Base-by-base conservation (phyloP, 2,329 filamentous ascomycete genomes). In the Drechslerella dactyloides region DNA sequence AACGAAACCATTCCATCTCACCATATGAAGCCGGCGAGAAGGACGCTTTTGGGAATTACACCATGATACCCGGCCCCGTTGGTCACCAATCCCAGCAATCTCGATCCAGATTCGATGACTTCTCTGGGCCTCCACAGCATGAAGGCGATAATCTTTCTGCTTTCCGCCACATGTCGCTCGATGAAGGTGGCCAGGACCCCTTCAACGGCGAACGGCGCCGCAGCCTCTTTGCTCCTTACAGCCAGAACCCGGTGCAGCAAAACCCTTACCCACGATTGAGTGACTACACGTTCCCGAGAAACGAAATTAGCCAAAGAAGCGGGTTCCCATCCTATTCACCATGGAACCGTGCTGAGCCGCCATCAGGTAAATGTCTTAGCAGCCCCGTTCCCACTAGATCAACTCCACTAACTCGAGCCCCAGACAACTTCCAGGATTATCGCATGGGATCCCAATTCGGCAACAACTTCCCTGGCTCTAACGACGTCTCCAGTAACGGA, bases 1-100 rank as follows among this genome's bases (percentile, higher is more conserved):
- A 76, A 59, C 59, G 75, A 59, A 74, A 75, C 57, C 74, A 74
- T 46, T 76, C 75, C 11, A 75, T 74, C 23, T 73, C 69, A 17
- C 68, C 68, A 5, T 72, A 72, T 35, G 68, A 72, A 53, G 64
- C 48, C 3, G 53, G 48, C n/a, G 68, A 72, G 27, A 65, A 69
- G 23, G 64, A 69, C 30, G 64, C 64, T 2, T 69, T 69, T 56
- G 64, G 64, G 2, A 69, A 60, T 19, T 72, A 72, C 46, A 65
- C 54, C 33, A 72, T 72, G 60, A 72, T 72, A 40, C 66, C 66
- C 10, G 56, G 57, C 21, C 68, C 55, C 6, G 42, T 65, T 33
- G 68, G 68, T 17, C 68, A 72, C 33, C 68, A 72, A 40, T 61
- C 54, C 21, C 68, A 72, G 17, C 55, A 33, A 35, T 72, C 68